Evolutionary conservation across 2,329 filamentous ascomycete species (phyloP).

Genomic region (Ilyonectria mors-panacis): DNA sequence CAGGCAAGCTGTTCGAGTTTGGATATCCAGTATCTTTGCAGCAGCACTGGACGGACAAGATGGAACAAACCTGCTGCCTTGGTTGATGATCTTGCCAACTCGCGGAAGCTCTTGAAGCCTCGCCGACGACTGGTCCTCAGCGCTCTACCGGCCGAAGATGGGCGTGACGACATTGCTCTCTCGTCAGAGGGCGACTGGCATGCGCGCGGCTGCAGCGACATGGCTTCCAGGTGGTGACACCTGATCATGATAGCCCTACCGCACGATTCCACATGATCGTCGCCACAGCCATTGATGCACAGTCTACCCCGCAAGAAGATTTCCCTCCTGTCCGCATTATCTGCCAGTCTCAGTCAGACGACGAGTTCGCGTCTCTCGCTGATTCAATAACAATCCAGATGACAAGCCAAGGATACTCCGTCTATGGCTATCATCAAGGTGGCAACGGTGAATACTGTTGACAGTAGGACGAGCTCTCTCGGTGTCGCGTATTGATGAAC

Average conservation of each 20-base stretch:
- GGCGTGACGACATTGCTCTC: neutral
- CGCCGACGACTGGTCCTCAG: slow-evolving; percentile 20
- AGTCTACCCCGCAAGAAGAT: neutral
- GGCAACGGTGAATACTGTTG: slow-evolving; percentile 32
- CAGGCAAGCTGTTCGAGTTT: slow-evolving; percentile 33
- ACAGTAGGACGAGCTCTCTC: slow-evolving; percentile 25
- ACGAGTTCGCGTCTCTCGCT: slow-evolving; percentile 20
- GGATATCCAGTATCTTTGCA: slow-evolving; percentile 28
- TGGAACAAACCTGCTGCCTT: neutral
- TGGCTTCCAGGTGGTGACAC: neutral
- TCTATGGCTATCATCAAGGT: slow-evolving; percentile 33
- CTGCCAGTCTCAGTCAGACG: slow-evolving; percentile 19
- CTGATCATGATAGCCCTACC: neutral
- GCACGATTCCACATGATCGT: slow-evolving; percentile 3
- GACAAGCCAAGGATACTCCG: slow-evolving; percentile 26
- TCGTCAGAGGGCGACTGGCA: slow-evolving; percentile 5
- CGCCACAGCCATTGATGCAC: slow-evolving; percentile 1
- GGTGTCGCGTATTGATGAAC: slow-evolving; percentile 30
- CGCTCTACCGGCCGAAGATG: neutral
- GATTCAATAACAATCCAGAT: slow-evolving; percentile 11
- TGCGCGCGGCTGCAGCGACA: slow-evolving; percentile 13
- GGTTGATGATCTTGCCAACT: slow-evolving; percentile 50
- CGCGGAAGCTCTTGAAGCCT: slow-evolving; percentile 26
- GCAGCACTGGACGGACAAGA: slow-evolving; percentile 13
- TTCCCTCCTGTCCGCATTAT: slow-evolving; percentile 26